Evolutionary conservation across 306 rosid genomes (phyloP).

Genomic region (Pyrus betulifolia): DNA sequence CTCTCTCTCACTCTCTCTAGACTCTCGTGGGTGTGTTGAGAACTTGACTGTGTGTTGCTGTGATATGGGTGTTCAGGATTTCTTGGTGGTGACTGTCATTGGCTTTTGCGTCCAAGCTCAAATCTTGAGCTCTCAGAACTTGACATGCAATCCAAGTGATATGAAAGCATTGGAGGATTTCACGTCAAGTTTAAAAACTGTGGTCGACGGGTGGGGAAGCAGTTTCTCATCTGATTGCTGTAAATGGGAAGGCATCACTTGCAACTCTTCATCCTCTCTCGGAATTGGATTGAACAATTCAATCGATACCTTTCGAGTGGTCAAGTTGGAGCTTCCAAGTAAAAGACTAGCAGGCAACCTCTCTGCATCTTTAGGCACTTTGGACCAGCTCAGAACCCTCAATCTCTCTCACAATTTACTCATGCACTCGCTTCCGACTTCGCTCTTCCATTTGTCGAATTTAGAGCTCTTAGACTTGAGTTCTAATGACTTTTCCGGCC

Average conservation of each 20-base stretch:
- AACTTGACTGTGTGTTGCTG: background rate
- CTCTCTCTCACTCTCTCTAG: background rate
- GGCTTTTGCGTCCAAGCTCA: constrained; percentile 16
- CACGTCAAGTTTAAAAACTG: background rate
- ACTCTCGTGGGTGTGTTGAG: background rate
- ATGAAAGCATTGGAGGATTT: constrained; percentile 15
- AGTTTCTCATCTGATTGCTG: constrained; percentile 28
- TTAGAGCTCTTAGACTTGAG: constrained; percentile 29
- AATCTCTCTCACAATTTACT: constrained; percentile 34
- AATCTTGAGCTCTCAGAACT: constrained; percentile 6
- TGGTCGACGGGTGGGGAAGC: constrained; percentile 9
- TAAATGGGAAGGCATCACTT: constrained; percentile 30
- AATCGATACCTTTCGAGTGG: constrained; percentile 12
- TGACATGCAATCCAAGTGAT: constrained; percentile 21
- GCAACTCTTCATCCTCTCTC: constrained; percentile 13
- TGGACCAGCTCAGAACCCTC: constrained; percentile 31
- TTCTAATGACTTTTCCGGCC: constrained; percentile 21
- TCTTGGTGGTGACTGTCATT: constrained; percentile 15
- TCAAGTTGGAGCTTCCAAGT: constrained; percentile 19
- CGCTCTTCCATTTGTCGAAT: constrained; percentile 18
- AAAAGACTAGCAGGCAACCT: constrained; percentile 19
- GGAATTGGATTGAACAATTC: background rate
- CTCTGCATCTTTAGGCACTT: constrained; percentile 19
- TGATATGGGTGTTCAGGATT: constrained; percentile 13
- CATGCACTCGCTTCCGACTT: constrained; percentile 14